These are phyloP conservation scores for Eucalyptus regnans DNA, from an alignment of 345 rosid genomes.

Conservation along the genomic window DNA sequence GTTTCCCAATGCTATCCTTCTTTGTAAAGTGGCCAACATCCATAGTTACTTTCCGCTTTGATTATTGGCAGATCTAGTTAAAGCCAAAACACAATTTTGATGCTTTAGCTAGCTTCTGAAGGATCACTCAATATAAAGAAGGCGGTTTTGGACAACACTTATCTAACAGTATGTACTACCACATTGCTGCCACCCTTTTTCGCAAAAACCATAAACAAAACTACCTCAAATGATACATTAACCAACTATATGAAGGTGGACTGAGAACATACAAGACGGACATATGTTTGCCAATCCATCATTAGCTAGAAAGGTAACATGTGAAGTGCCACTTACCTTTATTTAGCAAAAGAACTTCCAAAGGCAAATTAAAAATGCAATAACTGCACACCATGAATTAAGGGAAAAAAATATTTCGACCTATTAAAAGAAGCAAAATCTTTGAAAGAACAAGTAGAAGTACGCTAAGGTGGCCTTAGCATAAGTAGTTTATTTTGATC, in stretches of 20 bases:
- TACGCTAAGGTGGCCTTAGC: not conserved
- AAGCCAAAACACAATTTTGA: not conserved
- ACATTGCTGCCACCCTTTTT: not conserved
- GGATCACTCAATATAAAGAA: not conserved
- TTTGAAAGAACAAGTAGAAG: not conserved
- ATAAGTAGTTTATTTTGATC: not conserved
- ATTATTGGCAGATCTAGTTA: not conserved
- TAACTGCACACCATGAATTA: not conserved
- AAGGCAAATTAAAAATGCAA: not conserved
- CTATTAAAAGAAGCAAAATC: not conserved
- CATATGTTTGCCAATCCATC: not conserved
- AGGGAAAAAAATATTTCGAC: not conserved
- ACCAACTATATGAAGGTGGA: not conserved
- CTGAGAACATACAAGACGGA: not conserved
- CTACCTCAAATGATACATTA: not conserved
- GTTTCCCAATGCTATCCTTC: not conserved
- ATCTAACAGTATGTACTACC: not conserved
- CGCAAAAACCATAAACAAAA: not conserved
- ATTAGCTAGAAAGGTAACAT: not conserved
- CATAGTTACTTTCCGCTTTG: not conserved
- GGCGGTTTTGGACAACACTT: not conserved
- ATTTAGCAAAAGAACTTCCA: not conserved
- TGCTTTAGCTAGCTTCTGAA: not conserved
- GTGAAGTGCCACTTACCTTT: not conserved
- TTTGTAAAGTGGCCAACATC: not conserved